Base-by-base conservation (phyloP, 805 yeast genomes). In the Wickerhamiella azyma region DNA sequence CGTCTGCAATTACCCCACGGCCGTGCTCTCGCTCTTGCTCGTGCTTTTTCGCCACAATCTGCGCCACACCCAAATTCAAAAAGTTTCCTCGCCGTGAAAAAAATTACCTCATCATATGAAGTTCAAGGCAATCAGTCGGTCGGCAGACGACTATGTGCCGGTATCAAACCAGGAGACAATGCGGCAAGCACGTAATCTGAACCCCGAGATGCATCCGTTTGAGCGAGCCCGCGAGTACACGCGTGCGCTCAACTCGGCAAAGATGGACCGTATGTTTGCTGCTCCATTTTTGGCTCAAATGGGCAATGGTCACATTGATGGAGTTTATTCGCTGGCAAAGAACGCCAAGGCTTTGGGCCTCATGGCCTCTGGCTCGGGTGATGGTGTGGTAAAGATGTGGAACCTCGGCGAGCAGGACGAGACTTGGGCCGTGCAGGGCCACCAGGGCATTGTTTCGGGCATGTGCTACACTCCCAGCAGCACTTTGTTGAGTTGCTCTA, bases 151-250 rank as follows among this genome's bases (percentile, higher is more conserved):
- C 36, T 92, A 89, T 64, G 84, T 92, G 5, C 97, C 98, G 0
- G 96, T 84, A 37, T 70, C 86, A 53, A 85, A 84, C 62, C 77
- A 94, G 0, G 96, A 92, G 61, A 89, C 85, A 56, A 77, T 89
- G 2, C 75, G 89, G 18, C 63, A 85, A 45, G 89, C 96, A 0
- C 74, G 98, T 49, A 92, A 92, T 64, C 67, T 92, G 55, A 81
- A 89, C 59, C 96, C 98, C 1, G 92, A 89, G 18, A 69, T 92
- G 41, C 99, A 92, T 66, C 98, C 96, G 0, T 89, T 92, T 58
- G 97, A 92, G 65, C 72, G 97, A 55, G 96, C 97, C 5, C 73
- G 98, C 59, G 98, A 92, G 64, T 92, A 92, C 59, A 84, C 96
- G 16, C 76, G 88, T 53, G 97, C 97, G 0, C 66, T 92, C 45